Conservation (phyloP, 768 basidiomycete species). For the Roridomyces roridus region DNA sequence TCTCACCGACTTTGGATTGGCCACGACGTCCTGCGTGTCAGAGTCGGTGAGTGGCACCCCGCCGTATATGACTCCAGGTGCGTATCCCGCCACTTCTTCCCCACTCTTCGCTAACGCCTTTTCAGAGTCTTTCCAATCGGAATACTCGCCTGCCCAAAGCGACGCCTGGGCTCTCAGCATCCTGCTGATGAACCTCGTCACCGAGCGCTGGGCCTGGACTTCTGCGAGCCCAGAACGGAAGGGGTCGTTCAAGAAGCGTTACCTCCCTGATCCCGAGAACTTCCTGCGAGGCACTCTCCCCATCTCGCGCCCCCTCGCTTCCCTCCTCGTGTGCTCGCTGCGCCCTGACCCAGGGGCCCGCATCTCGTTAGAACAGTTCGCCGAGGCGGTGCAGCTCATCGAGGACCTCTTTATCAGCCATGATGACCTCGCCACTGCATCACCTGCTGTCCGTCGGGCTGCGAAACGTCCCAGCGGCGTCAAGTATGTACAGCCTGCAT, state of each 20-base stretch:
- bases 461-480: too few species aligned
- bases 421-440: too few species aligned
- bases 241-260: background rate
- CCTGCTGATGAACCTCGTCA: conserved; percentile 61
- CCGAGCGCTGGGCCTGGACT: conserved; percentile 59
- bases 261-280: conserved; percentile 38
- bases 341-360: background rate
- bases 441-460: too few species aligned
- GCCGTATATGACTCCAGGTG: conserved; percentile 40
- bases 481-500: too few species aligned
- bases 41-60: conserved; percentile 38
- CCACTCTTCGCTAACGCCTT: conserved; percentile 1
- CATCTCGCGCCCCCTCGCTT: conserved; percentile 41
- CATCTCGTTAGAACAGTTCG: background rate
- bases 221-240: conserved; percentile 34
- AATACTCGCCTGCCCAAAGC: conserved; percentile 34
- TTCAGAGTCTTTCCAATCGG: conserved; percentile 13
- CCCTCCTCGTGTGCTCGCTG: conserved; percentile 12
- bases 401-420: conserved; percentile 1
- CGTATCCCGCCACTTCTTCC: background rate
- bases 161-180: conserved; percentile 48
- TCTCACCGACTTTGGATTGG: conserved; percentile 63
- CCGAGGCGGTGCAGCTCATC: background rate
- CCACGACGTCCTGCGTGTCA: too few species aligned
- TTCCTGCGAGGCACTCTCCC: conserved; percentile 58